Conservation (phyloP, 2,329 filamentous ascomycete species). For the Verticillium isaacii region DNA sequence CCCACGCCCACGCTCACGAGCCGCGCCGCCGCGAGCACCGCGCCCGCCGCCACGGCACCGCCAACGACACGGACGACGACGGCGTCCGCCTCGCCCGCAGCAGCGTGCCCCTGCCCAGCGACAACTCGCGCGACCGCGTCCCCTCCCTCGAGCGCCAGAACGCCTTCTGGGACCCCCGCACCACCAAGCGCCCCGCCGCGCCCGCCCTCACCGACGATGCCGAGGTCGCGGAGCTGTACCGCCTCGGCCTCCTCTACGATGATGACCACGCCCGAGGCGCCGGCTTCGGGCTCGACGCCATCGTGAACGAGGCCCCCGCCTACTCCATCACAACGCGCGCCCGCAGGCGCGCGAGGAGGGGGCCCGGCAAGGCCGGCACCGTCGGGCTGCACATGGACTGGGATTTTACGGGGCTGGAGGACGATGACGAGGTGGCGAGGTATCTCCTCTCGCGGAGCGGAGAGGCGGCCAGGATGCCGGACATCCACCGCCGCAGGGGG, state of each 20-base stretch:
- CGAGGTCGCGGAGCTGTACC: slow-evolving; percentile 35
- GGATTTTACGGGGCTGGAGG: slow-evolving; percentile 36
- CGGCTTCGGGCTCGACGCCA: slow-evolving; percentile 33
- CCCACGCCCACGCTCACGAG: background rate
- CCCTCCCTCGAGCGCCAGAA: slow-evolving; percentile 41
- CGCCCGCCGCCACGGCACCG: background rate
- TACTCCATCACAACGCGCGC: slow-evolving; percentile 33
- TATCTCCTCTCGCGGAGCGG: slow-evolving; percentile 23
- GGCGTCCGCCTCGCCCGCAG: slow-evolving; percentile 28
- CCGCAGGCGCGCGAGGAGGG: slow-evolving; percentile 16
- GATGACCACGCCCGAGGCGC: slow-evolving; percentile 28
- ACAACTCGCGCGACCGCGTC: slow-evolving; percentile 22
- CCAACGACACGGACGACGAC: slow-evolving; percentile 16
- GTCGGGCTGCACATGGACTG: slow-evolving; percentile 29
- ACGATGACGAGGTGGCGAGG: slow-evolving; percentile 31
- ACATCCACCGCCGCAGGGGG: slow-evolving; percentile 7
- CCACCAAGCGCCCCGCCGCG: slow-evolving; percentile 20
- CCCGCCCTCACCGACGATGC: slow-evolving; percentile 20
- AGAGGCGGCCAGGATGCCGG: slow-evolving; percentile 14
- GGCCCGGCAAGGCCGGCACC: slow-evolving; percentile 12
- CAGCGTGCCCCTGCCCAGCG: slow-evolving; percentile 29
- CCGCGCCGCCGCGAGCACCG: background rate
- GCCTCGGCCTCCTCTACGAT: slow-evolving; percentile 40
- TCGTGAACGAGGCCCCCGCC: slow-evolving; percentile 29
- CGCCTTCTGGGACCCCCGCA: slow-evolving; percentile 37